Evolutionary conservation across 2,329 filamentous ascomycete species (phyloP), one percentile per base, ranked within the genome.

Genomic region (Nemania sp.): DNA sequence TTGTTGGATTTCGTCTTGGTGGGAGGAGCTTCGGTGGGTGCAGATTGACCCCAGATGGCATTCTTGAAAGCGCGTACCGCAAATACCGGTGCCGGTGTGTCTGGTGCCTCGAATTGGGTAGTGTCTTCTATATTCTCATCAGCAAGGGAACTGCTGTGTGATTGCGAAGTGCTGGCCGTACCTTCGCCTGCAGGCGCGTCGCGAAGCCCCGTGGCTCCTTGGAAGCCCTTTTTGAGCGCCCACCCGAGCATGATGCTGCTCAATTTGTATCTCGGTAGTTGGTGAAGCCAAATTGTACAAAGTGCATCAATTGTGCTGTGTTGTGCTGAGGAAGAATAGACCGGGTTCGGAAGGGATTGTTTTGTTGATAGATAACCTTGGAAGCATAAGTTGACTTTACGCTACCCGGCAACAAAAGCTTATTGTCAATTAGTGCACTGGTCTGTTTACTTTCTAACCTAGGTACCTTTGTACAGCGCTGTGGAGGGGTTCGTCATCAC

Each of bases 1-100:
- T 69, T 66, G 11, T 65, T 68, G 47, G 72, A 70, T 23, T 52
- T 70, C 42, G 75, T 68, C 40, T 67, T 66, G 12, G 66, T 66
- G 44, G 73, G 70, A 12, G 74, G 72, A 9, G 46, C 48, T 40
- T 61, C 60, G 17, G 57, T 37, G 11, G 54, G 52, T n/a, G 65
- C 66, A 44, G 83, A 81, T 3, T 81, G 83, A 34, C 84, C 84
- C 62, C 86, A 87, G 40, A 88, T 69, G 22, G 82, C 84, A 61
- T 78, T 83, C 62, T 82, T 86, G 64, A 88, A 74, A 5, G 84
- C 84, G 54, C 84, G 79, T 31, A 84, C 84, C 2, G 84, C 84
- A 65, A 88, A 88, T 0, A 87, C 79, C 2, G 84, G 84, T 0
- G 82, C 84, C 6, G 84, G 84, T 14, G 84, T 88, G 61, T 87